A percentile compares a stretch with the other conserved stretches of the same genome.
Conservation (phyloP, 768 basidiomycete species). For the Leccinum broughii region DNA sequence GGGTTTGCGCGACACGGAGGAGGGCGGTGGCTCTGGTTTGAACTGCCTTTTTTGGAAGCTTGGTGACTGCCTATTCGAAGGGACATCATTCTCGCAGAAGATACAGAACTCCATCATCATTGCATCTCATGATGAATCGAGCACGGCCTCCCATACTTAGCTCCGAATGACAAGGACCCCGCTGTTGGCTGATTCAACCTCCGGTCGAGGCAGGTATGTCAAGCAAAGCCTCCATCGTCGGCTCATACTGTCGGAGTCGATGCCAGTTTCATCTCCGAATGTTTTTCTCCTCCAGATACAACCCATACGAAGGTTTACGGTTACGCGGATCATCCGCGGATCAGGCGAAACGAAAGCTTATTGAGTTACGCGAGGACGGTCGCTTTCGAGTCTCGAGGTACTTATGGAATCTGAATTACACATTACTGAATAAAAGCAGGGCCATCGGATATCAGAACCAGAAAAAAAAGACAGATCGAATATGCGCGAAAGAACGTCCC, state of each 20-base stretch:
- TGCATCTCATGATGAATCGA: background rate
- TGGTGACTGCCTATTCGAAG: background rate
- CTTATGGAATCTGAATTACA: constrained; percentile 8
- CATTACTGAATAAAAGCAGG: constrained; percentile 10
- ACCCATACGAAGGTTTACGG: constrained; percentile 19
- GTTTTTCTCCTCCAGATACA: constrained; percentile 8
- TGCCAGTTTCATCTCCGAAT: constrained; percentile 30
- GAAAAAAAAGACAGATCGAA: constrained; percentile 7
- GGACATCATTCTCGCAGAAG: background rate
- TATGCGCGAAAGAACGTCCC: constrained; percentile 4
- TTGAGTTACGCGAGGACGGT: constrained; percentile 15
- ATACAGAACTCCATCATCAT: background rate
- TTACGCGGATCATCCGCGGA: constrained; percentile 31
- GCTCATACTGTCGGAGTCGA: constrained; percentile 23
- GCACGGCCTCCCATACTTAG: background rate
- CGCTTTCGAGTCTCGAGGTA: constrained; percentile 3
- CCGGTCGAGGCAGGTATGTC: background rate
- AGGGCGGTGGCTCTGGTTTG: constrained; percentile 6
- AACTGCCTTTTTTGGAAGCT: background rate
- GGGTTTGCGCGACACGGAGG: constrained; percentile 13
- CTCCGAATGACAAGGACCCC: background rate
- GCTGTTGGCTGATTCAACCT: background rate
- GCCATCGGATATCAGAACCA: constrained; percentile 2
- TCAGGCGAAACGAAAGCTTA: constrained; percentile 13
- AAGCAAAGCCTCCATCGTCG: background rate